Evolutionary conservation across 2,329 filamentous ascomycete species (phyloP).

Genomic region (Epicoccum sorghinum): DNA sequence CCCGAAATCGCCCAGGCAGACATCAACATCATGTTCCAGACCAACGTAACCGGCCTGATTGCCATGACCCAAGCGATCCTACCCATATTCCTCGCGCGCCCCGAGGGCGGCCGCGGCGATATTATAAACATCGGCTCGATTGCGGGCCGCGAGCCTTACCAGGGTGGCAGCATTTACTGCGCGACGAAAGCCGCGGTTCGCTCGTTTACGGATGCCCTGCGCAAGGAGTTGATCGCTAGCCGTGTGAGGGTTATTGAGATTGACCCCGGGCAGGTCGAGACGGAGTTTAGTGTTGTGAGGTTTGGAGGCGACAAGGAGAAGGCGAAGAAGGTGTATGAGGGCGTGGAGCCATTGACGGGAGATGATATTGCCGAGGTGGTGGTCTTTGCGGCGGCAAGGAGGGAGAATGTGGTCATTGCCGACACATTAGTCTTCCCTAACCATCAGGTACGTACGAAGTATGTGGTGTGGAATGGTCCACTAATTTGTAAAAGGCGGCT

Average conservation of each 20-base stretch:
- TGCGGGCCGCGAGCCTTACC: constrained; percentile 86
- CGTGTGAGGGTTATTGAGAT: constrained; percentile 85
- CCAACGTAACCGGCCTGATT: constrained; percentile 94
- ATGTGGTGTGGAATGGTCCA: background rate
- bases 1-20: constrained; percentile 83
- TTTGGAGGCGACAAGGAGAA: constrained; percentile 89
- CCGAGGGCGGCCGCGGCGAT: constrained; percentile 79
- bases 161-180: constrained; percentile 89
- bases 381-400: constrained; percentile 81
- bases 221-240: constrained; percentile 81
- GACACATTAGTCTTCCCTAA: constrained; percentile 87
- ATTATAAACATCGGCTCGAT: constrained; percentile 96
- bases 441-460: constrained; percentile 72
- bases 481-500: constrained; percentile 39
- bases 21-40: constrained; percentile 85
- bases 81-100: constrained; percentile 73
- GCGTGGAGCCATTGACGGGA: constrained; percentile 74
- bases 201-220: constrained; percentile 80
- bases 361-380: constrained; percentile 91
- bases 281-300: constrained; percentile 87
- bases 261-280: constrained; percentile 92
- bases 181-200: constrained; percentile 89
- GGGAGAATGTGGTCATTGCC: constrained; percentile 89
- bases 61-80: constrained; percentile 94
- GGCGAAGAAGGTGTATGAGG: constrained; percentile 86